Evolutionary conservation across 1,284 basidiomycete genomes (phyloP), one percentile per base, ranked within the genome.

Genomic region (Grifola frondosa): DNA sequence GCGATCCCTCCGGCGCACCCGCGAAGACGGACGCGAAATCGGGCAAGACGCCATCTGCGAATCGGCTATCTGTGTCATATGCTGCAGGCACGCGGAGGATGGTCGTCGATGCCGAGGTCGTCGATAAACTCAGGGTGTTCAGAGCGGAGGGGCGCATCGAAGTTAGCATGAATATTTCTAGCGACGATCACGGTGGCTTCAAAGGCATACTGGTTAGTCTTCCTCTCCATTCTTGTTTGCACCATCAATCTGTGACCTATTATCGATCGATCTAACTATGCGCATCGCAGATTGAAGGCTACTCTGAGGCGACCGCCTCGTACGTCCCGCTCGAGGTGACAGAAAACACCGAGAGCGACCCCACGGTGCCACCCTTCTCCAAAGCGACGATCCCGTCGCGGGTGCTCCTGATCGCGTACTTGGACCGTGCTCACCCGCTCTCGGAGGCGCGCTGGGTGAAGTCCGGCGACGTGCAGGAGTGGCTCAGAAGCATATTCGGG

Each of bases 361-460:
- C 65, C 10, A 84, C 84, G 4, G 69, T 89, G 13, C 88, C 88
- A 12, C 78, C 81, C 6, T 86, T 90, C 54, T 71, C 73, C 41
- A 80, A 77, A 53, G 67, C 68, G 9, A 57, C 67, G 19, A 61
- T 75, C 24, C 79, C 84, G 17, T 64, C 73, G 12, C 73, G 75
- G 30, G 58, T 82, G 12, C 76, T 73, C 12, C 66, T 91, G 22
- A 59, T 77, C 21, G 77, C 83, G 21, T 79, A 89, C 64, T 76
- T 98, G 43, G 95, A 98, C 65, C 88, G 81, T 44, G 81, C 81
- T 30, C 82, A 88, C 46, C 94, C 95, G 0, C 69, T 97, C 22
- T 93, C 91, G 8, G 94, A 98, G 64, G 91, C 95, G 3, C 88
- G 91, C 62, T 99, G 96, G 96, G 89, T 94, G 33, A 91, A 91